Evolutionary conservation across 495 filamentous ascomycete genomes (phyloP).

Genomic region (Penicillium crystallinum): DNA sequence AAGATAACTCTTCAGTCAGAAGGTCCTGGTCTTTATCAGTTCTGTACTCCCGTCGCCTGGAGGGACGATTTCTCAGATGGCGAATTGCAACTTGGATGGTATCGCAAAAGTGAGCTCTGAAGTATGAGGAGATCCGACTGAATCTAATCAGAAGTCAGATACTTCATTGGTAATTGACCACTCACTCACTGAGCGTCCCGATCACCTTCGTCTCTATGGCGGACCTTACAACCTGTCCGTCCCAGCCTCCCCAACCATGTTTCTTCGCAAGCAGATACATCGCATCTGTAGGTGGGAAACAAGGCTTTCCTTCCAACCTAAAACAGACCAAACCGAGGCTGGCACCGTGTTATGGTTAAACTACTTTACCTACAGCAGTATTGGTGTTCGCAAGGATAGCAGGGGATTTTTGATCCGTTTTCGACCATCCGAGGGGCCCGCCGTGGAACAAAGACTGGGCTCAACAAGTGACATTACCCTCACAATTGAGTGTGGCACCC

Average conservation of each 20-base stretch:
- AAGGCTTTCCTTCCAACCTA: conserved; percentile 26
- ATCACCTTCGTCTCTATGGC: conserved; percentile 35
- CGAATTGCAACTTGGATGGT: conserved; percentile 34
- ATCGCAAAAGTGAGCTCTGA: conserved; percentile 33
- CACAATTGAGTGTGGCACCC: conserved; percentile 24
- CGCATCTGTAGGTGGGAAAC: conserved; percentile 32
- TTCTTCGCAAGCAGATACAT: conserved; percentile 41
- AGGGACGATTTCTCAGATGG: conserved; percentile 33
- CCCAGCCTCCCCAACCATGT: conserved; percentile 37
- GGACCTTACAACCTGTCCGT: conserved; percentile 37
- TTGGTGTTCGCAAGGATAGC: conserved; percentile 26
- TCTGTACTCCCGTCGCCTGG: conserved; percentile 24
- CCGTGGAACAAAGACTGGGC: conserved; percentile 8
- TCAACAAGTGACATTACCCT: conserved; percentile 14
- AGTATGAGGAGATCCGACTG: background rate
- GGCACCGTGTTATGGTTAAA: conserved; percentile 40
- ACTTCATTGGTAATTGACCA: conserved; percentile 31
- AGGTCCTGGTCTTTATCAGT: conserved; percentile 27
- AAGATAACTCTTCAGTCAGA: conserved; percentile 35
- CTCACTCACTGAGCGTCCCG: conserved; percentile 31
- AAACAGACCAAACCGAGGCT: conserved; percentile 28
- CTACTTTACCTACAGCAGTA: conserved; percentile 34
- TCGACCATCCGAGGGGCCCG: conserved; percentile 12
- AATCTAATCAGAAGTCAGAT: conserved; percentile 13
- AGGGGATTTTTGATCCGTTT: conserved; percentile 22